Evolutionary conservation across 2,329 filamentous ascomycete species (phyloP), one percentile per base, ranked within the genome.

Genomic region (Penicillium expansum): DNA sequence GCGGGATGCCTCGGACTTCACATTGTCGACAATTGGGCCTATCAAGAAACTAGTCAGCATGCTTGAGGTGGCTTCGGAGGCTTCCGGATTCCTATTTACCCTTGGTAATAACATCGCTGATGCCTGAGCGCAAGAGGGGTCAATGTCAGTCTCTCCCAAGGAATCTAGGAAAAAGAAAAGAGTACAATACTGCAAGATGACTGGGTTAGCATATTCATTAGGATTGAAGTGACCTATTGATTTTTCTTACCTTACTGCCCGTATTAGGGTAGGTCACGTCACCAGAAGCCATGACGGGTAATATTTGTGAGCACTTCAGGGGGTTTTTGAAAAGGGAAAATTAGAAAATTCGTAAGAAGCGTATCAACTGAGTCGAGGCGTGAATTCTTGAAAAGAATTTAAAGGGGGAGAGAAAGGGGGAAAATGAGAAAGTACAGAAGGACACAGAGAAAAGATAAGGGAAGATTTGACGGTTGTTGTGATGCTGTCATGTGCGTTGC

Each of bases 11-110:
- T 86, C 79, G 58, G 79, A 77, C 70, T 82, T 83, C 68, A 83
- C 79, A 62, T 79, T 82, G 64, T 84, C 77, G 56, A 80, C 82
- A 58, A 85, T 75, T 44, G 84, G 83, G 54, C 82, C 82, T 79
- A 52, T 37, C 41, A 27, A 49, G 48, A 29, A 30, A 55, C 13
- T 39, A 6, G 52, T 68, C 55, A 68, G 67, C 55, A 50, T 50
- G 39, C 53, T 59, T 44, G 58, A 9, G n/a, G 37, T 55, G 10
- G 13, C 43, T 49, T 48, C 42, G 42, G 10, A 20, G 9, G 37
- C 33, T 42, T 20, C 24, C n/a, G 54, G 8, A 29, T n/a, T 38
- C 32, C 22, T 18, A 38, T 30, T 57, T 64, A 69, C 66, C 67
- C 52, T 69, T 69, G 43, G 64, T 67, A 37, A 69, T 56, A 33